Evolutionary conservation across 2,329 filamentous ascomycete species (phyloP).

Genomic region (Fusarium sp.): DNA sequence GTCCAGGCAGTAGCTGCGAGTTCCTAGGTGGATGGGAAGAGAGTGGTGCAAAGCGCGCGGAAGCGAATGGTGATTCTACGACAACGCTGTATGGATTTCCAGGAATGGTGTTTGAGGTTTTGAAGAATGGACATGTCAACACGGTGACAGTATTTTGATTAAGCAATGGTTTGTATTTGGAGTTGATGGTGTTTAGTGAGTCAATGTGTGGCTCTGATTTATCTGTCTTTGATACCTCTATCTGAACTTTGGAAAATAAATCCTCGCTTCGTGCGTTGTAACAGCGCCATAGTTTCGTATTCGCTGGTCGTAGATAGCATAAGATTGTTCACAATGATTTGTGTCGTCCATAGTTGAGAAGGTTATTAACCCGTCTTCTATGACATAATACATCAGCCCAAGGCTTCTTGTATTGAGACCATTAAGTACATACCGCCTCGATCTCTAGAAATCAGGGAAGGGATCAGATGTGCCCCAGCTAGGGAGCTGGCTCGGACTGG

Average conservation of each 20-base stretch:
- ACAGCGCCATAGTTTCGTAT: neutral
- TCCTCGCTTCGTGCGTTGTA: neutral
- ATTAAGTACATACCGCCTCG: neutral
- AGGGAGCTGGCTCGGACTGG: neutral
- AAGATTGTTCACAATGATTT: neutral
- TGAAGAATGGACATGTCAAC: slow-evolving; percentile 91
- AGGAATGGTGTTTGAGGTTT: slow-evolving; percentile 92
- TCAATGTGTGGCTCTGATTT: neutral
- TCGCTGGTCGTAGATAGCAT: neutral
- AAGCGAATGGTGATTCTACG: slow-evolving; percentile 66
- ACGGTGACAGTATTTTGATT: slow-evolving; percentile 85
- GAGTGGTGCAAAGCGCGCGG: slow-evolving; percentile 66
- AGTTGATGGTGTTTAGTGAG: slow-evolving; percentile 32
- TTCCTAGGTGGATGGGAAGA: slow-evolving; percentile 89
- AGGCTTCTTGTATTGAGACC: neutral
- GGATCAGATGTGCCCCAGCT: neutral
- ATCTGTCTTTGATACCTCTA: slow-evolving; percentile 14
- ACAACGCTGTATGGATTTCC: slow-evolving; percentile 95
- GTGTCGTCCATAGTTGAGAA: neutral
- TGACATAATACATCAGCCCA: neutral
- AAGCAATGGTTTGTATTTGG: neutral
- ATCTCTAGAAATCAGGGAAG: neutral
- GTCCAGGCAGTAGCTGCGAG: slow-evolving; percentile 89
- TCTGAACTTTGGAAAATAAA: slow-evolving; percentile 6
- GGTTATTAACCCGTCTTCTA: neutral